Evolutionary conservation across 2,329 filamentous ascomycete species (phyloP).

Genomic region (Dothistroma septosporum): DNA sequence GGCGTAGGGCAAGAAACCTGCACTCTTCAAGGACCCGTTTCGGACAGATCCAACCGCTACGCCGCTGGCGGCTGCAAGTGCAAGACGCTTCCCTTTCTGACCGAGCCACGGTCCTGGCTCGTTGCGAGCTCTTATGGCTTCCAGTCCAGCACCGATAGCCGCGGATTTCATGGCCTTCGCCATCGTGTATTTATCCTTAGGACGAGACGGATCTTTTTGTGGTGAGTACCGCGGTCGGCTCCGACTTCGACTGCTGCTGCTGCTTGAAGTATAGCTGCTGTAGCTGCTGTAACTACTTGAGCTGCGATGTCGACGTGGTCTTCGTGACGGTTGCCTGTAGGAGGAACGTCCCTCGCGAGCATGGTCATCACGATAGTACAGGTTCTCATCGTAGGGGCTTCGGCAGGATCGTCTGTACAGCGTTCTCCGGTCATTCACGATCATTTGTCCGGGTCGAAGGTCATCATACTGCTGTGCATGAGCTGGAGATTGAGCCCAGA

Average conservation of each 20-base stretch:
- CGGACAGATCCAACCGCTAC: conserved; percentile 6
- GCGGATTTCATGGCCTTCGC: conserved; percentile 7
- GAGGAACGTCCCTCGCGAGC: neutral
- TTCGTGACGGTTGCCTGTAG: conserved; percentile 1
- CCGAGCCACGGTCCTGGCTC: conserved; percentile 9
- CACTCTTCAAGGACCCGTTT: neutral
- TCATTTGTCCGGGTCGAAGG: neutral
- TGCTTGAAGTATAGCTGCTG: neutral
- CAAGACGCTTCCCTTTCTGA: conserved; percentile 6
- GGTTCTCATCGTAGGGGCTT: neutral
- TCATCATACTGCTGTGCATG: neutral
- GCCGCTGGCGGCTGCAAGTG: conserved; percentile 8
- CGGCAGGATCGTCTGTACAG: neutral
- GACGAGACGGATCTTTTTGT: conserved; percentile 6
- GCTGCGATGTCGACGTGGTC: neutral
- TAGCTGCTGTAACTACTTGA: conserved; percentile 2
- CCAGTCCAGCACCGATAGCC: conserved; percentile 6
- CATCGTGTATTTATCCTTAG: conserved; percentile 7
- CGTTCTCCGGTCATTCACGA: neutral
- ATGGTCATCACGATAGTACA: neutral
- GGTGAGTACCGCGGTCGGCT: conserved; percentile 3
- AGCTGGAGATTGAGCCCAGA: neutral
- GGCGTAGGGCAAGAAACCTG: conserved; percentile 8
- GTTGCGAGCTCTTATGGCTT: conserved; percentile 5
- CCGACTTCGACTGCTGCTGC: neutral